These are phyloP conservation scores for Pichia pseudocactophila DNA, from an alignment of 805 yeast species.

Conservation along the genomic window DNA sequence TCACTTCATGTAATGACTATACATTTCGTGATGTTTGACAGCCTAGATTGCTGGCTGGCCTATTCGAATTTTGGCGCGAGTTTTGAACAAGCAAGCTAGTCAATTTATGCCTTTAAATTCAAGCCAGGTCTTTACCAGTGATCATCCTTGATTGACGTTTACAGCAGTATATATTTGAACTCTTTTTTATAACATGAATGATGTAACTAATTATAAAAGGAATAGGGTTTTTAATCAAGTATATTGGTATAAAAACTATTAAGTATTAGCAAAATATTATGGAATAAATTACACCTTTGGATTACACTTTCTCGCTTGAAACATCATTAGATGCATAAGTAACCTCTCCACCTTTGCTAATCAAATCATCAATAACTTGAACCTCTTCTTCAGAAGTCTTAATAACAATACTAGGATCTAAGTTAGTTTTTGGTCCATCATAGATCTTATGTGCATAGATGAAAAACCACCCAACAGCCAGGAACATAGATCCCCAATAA, in stretches of 20 bases:
- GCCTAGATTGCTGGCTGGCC: no score
- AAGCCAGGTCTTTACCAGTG: no score
- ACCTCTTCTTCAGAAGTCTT: slow-evolving; percentile 17
- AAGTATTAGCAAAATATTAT: not conserved
- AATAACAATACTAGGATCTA: slow-evolving; percentile 29
- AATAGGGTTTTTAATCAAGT: no score
- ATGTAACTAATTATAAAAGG: no score
- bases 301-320: slow-evolving; percentile 5
- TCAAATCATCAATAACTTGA: slow-evolving; percentile 16
- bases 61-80: no score
- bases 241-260: not conserved
- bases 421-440: slow-evolving; percentile 50
- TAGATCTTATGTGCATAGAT: slow-evolving; percentile 51
- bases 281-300: not conserved
- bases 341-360: slow-evolving; percentile 15
- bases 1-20: no score
- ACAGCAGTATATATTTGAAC: no score
- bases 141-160: no score
- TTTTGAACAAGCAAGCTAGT: no score
- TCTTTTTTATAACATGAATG: no score
- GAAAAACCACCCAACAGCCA: slow-evolving; percentile 41
- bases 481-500: slow-evolving; percentile 48
- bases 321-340: slow-evolving; percentile 3
- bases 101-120: no score
- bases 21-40: no score